Base-by-base conservation (phyloP, 129 eudicot species). In the Centaurea solstitialis region DNA sequence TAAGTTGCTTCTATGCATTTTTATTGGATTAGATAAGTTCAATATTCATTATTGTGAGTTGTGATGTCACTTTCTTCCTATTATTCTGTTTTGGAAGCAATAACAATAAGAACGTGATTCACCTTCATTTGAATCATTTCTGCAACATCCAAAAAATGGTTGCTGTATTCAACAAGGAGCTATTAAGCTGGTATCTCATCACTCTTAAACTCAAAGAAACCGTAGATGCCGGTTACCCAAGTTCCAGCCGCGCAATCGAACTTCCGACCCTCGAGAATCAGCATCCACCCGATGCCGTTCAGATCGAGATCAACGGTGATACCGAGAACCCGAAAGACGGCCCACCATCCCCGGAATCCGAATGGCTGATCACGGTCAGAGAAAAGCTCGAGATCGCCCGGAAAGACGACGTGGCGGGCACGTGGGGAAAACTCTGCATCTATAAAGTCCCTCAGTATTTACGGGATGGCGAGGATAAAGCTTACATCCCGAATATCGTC, bases 101-200 rank as follows among this genome's bases (percentile, higher is more conserved):
- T 22, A 33, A 23, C 7, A 43, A 39, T 38, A 74, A 5, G 61
- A 9, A 15, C 8, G 21, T 68, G 1, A 81, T 38, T 33, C 0
- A 21, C 8, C 3, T 11, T 30, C n/a, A n/a, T n/a, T n/a, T n/a
- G n/a, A n/a, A n/a, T 78, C 73, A 53, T 83, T 70, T 78, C 83
- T 81, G 75, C 28, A 75, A 41, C 41, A 38, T 0, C 5, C 24
- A 50, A 43, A 80, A 83, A 86, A 94, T 94, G 98, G 98, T 92
- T 45, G 97, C 90, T 65, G 97, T 94, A 11, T 92, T 86, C 91
- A 92, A 92, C 97, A 92, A 94, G 74, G 96, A 92, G 53, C 90
- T 94, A 5, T 88, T 94, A 75, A 92, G 98, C 70, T 94, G 98
- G 98, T 92, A 94, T 80, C 88, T 94, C 72, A 90, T 94, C 20